Evolutionary conservation across 2,329 filamentous ascomycete genomes (phyloP), one percentile per base, ranked within the genome.

Genomic region (Penicillium sp.): DNA sequence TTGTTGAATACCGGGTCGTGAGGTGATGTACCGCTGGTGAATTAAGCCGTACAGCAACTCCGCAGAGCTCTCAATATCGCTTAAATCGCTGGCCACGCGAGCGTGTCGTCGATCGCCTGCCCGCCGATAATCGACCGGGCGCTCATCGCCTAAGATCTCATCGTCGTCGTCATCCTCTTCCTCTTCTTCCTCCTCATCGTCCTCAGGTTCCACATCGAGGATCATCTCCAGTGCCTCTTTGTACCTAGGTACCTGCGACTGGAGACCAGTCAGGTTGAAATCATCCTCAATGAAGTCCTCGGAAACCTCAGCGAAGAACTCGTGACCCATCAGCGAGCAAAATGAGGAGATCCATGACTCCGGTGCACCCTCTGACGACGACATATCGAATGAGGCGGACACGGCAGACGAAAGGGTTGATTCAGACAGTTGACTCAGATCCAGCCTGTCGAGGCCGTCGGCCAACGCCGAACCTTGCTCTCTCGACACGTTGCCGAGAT

Each of bases 271-370:
- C 60, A 99, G 81, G 75, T 99, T 99, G 81, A 99, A 99, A 74
- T 99, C 94, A 85, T 99, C 94, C 74, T 99, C 94, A 70, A 99
- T 97, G 67, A 99, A 99, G 69, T 99, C 94, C 76, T 99, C 94
- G 42, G 90, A 94, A 46, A 99, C 93, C 78, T 99, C 94, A 58
- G 94, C 94, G 74, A 99, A 99, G 78, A 97, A 99, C 75, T 99
- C 94, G 72, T 99, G 94, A 57, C 94, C 94, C 55, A 97, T 83
- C 42, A 97, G 81, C 36, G 90, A 91, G 79, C 94, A 99, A 74
- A 96, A 99, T 53, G 92, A 95, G 59, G 90, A 88, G 78, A 99
- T 97, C 94, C 94, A 99, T 51, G 92, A 95, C 79, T 99, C 94
- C 62, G 81, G 80, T 41, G 81, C 79, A 60, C 71, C 72, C 59